Conservation (phyloP, 2,329 filamentous ascomycete species). For the Fusarium graminum region DNA sequence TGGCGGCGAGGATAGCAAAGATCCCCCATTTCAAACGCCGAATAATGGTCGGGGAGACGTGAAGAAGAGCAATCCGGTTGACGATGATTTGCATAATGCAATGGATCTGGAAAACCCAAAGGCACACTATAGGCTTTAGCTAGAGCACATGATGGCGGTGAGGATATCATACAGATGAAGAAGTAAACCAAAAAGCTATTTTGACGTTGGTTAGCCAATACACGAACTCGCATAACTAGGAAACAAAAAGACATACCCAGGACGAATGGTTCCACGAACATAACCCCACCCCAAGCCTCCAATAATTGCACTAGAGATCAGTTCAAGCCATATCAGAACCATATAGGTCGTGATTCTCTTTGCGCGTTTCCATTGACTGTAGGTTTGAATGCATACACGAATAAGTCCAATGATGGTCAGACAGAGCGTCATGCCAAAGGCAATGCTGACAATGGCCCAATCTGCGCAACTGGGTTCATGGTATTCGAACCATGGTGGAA, state of each 20-base stretch:
- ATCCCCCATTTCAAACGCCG: constrained; percentile 59
- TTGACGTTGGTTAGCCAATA: constrained; percentile 15
- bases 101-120: constrained; percentile 55
- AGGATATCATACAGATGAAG: constrained; percentile 34
- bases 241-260: constrained; percentile 34
- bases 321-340: constrained; percentile 58
- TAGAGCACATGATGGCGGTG: background rate
- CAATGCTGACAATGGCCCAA: constrained; percentile 53
- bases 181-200: constrained; percentile 50
- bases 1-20: constrained; percentile 56
- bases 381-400: constrained; percentile 54
- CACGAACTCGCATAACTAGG: background rate
- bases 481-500: constrained; percentile 46
- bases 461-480: constrained; percentile 47
- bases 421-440: constrained; percentile 56
- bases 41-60: constrained; percentile 55
- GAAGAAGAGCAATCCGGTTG: constrained; percentile 62
- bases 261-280: constrained; percentile 50
- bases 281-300: constrained; percentile 55
- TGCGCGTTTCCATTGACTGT: constrained; percentile 50
- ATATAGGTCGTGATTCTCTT: constrained; percentile 55
- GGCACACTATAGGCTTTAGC: constrained; percentile 47
- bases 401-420: constrained; percentile 53
- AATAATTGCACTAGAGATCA: constrained; percentile 53
- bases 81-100: constrained; percentile 66